Evolutionary conservation across 1,284 basidiomycete genomes (phyloP).

Genomic region (Agroathelia rolfsii): DNA sequence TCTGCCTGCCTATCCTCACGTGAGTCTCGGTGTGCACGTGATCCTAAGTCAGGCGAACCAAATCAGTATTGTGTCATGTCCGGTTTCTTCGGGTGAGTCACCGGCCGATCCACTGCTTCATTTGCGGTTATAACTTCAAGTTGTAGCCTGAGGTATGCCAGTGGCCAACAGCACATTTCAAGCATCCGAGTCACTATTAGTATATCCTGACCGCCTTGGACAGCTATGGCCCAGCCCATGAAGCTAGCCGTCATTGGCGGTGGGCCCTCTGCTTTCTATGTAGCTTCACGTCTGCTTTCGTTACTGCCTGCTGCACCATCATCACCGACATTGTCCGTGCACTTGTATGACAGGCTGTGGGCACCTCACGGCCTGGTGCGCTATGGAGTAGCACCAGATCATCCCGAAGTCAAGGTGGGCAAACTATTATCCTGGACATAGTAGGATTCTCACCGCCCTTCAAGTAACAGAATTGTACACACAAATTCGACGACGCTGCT

Average conservation of each 20-base stretch:
- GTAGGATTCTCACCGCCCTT: too few species aligned
- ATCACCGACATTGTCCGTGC: constrained; percentile 49
- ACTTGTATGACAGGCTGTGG: constrained; percentile 91
- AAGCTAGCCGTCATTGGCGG: constrained; percentile 82
- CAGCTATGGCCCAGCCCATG: constrained; percentile 18
- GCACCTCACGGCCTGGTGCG: constrained; percentile 91
- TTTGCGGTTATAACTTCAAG: too few species aligned
- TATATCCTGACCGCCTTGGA: not conserved
- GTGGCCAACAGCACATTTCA: too few species aligned
- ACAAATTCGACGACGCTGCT: constrained; percentile 84
- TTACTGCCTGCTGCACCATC: constrained; percentile 37
- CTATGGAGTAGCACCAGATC: constrained; percentile 97
- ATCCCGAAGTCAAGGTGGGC: constrained; percentile 93
- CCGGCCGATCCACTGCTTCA: too few species aligned
- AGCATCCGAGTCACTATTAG: too few species aligned
- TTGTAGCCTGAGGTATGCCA: too few species aligned
- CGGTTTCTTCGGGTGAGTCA: too few species aligned
- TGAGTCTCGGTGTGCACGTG: too few species aligned
- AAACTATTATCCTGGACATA: not conserved
- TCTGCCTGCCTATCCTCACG: too few species aligned
- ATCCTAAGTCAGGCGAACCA: too few species aligned
- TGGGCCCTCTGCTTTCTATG: constrained; percentile 94
- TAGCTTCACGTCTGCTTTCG: constrained; percentile 74
- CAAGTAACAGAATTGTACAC: constrained; percentile 76
- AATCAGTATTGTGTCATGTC: too few species aligned